Percentiles rank a stretch among this genome's conserved stretches.
Conservation (phyloP, 2,329 filamentous ascomycete genomes). For the Massarina eburnea region DNA sequence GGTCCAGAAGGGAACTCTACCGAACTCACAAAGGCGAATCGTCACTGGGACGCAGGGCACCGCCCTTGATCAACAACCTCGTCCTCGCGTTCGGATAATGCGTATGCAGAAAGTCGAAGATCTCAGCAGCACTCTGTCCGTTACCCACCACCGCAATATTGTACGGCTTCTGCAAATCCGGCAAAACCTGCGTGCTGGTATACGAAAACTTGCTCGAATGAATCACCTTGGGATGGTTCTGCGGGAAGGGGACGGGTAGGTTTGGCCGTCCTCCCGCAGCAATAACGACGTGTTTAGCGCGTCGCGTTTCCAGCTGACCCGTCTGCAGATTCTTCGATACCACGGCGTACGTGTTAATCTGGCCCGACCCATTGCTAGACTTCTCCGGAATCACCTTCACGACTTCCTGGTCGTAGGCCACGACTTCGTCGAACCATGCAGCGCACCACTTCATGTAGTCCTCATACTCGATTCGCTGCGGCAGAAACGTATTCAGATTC, state of each 20-base stretch:
- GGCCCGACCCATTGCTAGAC: constrained; percentile 47
- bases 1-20: not conserved
- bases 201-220: constrained; percentile 87
- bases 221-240: constrained; percentile 71
- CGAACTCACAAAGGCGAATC: constrained; percentile 86
- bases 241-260: constrained; percentile 70
- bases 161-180: constrained; percentile 59
- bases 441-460: constrained; percentile 96
- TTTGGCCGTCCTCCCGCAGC: constrained; percentile 69
- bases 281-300: constrained; percentile 69
- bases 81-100: constrained; percentile 82
- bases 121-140: constrained; percentile 92
- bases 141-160: constrained; percentile 83
- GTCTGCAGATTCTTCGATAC: constrained; percentile 64
- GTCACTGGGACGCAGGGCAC: constrained; percentile 85
- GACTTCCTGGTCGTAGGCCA: constrained; percentile 78
- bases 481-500: constrained; percentile 86
- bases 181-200: constrained; percentile 61
- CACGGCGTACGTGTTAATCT: constrained; percentile 68
- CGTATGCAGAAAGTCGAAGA: constrained; percentile 83
- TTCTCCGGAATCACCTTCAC: constrained; percentile 66
- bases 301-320: constrained; percentile 55
- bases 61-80: constrained; percentile 75
- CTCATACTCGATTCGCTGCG: constrained; percentile 85
- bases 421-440: constrained; percentile 70